phyloP scores from a whole-genome alignment of 768 basidiomycete genomes.

The Trametes punicea region DNA sequence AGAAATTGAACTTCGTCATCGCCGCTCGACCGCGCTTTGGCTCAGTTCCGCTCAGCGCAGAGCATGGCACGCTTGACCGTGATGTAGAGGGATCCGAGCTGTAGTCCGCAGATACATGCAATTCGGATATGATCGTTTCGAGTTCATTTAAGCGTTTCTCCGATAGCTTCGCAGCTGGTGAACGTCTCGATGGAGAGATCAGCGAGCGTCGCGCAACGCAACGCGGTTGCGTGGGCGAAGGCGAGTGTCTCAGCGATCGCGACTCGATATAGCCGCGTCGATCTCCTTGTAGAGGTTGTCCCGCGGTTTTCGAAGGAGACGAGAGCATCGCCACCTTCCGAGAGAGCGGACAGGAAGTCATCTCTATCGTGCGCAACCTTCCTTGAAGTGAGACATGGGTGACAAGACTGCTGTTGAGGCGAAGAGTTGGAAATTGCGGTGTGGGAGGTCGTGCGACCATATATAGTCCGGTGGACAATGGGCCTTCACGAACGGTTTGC shows the following conservation, averaged over 20 bases:
- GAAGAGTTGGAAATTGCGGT: no score
- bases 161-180: neutral
- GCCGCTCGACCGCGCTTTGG: neutral
- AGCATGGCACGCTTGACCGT: neutral
- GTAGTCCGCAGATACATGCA: neutral
- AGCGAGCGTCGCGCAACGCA: slow-evolving; percentile 5
- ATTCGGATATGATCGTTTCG: neutral
- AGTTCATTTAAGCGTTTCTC: slow-evolving; percentile 1
- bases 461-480: no score
- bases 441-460: no score
- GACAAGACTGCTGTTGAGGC: no score
- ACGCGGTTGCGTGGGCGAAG: slow-evolving; percentile 6
- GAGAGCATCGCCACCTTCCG: slow-evolving; percentile 1
- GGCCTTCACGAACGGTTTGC: no score
- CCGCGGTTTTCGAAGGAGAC: slow-evolving; percentile 9
- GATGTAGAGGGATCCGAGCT: neutral
- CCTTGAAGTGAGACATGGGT: neutral
- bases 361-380: slow-evolving; percentile 10
- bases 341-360: slow-evolving; percentile 12
- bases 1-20: no score
- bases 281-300: slow-evolving; percentile 1
- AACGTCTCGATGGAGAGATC: neutral
- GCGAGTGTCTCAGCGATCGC: neutral
- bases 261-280: neutral
- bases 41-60: neutral